Evolutionary conservation across 805 yeast genomes (phyloP), one percentile per base, ranked within the genome.

Genomic region (Jamesozyma hellenica): DNA sequence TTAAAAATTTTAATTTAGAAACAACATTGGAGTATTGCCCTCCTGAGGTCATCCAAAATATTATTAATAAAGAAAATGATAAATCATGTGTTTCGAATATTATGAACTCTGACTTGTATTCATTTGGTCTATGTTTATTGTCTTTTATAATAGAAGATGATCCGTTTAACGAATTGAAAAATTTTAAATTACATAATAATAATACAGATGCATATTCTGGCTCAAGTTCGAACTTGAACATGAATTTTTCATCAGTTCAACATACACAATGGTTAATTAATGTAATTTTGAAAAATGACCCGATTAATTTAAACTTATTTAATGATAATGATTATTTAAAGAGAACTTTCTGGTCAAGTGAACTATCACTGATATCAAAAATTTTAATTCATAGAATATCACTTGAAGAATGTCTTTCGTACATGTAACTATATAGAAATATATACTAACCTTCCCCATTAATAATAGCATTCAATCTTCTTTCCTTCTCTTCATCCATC

Each of bases 391-490:
- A 42, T 26, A 38, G 48, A 40, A 14, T 38, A 1, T 34, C 43
- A 13, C 25, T 41, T 32, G 29, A 41, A 30, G 36, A 32, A 34
- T 36, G 34, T 25, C 19, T 30, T 15, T 26, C 27, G 17, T 35
- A 26, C n/a, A n/a, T n/a, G n/a, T n/a, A n/a, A n/a, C n/a, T 25
- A 28, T 31, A 35, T 34, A 31, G 21, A 28, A 15, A 29, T 34
- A 17, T 25, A 28, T 28, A 15, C 29, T n/a, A 30, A 17, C 12
- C 15, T 41, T 58, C 63, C 15, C 63, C 63, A 30, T 58, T 58
- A 25, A 61, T 58, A 33, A 61, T 55, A 1, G 64, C 65, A 31
- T 60, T 56, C 39, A 61, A 35, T 42, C 65, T 53, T 39, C 53
- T 53, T 32, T 61, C 64, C 35, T 58, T 57, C 38, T 58, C 63